Evolutionary conservation across 352 stramenopile species (phyloP).

Genomic region (Phytophthora vignae): DNA sequence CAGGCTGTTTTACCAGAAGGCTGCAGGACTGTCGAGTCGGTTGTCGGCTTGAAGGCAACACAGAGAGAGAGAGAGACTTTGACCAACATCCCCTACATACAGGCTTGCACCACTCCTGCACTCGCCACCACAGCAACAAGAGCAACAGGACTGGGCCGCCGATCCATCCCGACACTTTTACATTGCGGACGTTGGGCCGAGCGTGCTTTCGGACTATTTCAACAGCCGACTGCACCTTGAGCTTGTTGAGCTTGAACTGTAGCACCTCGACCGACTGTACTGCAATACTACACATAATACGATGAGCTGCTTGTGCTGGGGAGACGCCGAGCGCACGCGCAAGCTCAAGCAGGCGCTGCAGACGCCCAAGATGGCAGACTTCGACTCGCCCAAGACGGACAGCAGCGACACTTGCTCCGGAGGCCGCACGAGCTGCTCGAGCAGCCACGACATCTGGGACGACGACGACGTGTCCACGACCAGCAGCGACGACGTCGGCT

Average conservation of each 20-base stretch:
- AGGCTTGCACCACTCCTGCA: background rate
- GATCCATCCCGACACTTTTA: conserved; percentile 33
- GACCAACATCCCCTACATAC: conserved; percentile 8
- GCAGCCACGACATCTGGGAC: conserved; percentile 54
- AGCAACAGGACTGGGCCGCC: conserved; percentile 1
- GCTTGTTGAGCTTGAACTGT: too few relatives aligned
- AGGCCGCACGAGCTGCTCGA: conserved; percentile 55
- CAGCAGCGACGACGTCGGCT: conserved; percentile 46
- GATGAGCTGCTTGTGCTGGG: conserved; percentile 38
- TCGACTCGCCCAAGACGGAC: conserved; percentile 21
- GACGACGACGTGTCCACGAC: conserved; percentile 53
- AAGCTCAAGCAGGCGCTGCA: conserved; percentile 44
- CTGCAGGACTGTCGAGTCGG: too few relatives aligned
- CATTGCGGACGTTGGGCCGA: conserved; percentile 27
- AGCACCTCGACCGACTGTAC: too few relatives aligned
- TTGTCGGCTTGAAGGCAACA: conserved; percentile 21
- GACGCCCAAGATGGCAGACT: background rate
- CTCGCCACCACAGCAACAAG: background rate
- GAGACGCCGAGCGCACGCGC: conserved; percentile 41
- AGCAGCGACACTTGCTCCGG: conserved; percentile 40
- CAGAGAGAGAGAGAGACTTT: background rate
- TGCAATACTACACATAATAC: too few relatives aligned
- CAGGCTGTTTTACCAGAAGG: conserved; percentile 36
- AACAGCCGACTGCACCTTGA: too few relatives aligned
- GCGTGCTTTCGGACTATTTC: background rate